These are phyloP conservation scores for Citrus sp. DNA, from an alignment of 345 rosid species.

Conservation along the genomic window DNA sequence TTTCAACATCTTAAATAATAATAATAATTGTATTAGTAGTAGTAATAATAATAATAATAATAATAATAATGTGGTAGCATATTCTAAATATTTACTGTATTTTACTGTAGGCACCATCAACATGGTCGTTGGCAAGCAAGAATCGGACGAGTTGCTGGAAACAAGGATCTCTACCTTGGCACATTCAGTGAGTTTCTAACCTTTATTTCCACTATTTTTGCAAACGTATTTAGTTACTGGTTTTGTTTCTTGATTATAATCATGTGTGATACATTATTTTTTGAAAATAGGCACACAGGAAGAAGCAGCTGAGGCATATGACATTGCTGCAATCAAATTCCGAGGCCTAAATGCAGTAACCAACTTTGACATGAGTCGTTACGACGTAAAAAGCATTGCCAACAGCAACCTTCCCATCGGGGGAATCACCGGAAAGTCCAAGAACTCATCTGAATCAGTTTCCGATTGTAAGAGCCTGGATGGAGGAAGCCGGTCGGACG, in stretches of 20 bases:
- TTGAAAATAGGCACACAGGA: constrained; percentile 70
- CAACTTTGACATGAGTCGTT: constrained; percentile 89
- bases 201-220: not conserved
- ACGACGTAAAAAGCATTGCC: constrained; percentile 85
- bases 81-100: not conserved
- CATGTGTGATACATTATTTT: not conserved
- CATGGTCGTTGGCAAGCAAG: constrained; percentile 99
- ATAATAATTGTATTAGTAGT: too few species aligned
- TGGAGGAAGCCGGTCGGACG: constrained; percentile 34
- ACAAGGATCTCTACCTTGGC: constrained; percentile 97
- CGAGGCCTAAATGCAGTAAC: constrained; percentile 90
- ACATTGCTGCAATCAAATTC: constrained; percentile 94
- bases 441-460: constrained; percentile 40
- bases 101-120: constrained; percentile 75
- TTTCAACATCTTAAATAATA: not conserved
- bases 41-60: too few species aligned
- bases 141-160: constrained; percentile 96
- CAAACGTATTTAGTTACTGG: not conserved
- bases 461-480: constrained; percentile 43
- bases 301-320: constrained; percentile 98
- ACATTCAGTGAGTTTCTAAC: constrained; percentile 68
- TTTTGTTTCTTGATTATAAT: not conserved
- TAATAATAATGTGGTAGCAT: not conserved
- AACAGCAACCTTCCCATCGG: constrained; percentile 82
- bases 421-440: constrained; percentile 51